Conservation (phyloP, 208 protist species). For the Leishmania major region DNA sequence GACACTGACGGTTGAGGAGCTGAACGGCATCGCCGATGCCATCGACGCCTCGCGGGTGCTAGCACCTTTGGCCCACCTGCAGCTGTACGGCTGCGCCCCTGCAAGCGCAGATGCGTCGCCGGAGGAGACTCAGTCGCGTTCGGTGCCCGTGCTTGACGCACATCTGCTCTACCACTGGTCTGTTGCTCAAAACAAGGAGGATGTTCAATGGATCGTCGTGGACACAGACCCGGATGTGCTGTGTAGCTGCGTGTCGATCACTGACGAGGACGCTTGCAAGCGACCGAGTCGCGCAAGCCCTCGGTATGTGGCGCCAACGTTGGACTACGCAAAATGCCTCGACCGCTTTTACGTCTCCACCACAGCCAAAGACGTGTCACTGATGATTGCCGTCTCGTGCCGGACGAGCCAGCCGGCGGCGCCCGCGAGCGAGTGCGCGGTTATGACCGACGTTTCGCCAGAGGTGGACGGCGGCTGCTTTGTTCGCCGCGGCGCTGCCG, state of each 20-base stretch:
- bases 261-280: background rate
- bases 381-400: slow-evolving; percentile 54
- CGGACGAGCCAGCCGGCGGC: slow-evolving; percentile 5
- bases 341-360: slow-evolving; percentile 71
- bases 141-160: slow-evolving; percentile 54
- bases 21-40: slow-evolving; percentile 46
- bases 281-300: background rate
- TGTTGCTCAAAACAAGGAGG: slow-evolving; percentile 24
- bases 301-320: slow-evolving; percentile 24
- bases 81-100: slow-evolving; percentile 50
- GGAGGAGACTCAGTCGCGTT: background rate
- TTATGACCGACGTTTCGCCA: background rate
- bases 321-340: slow-evolving; percentile 42
- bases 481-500: slow-evolving; percentile 15
- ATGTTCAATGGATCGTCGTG: slow-evolving; percentile 52
- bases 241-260: slow-evolving; percentile 20
- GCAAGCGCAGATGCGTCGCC: background rate
- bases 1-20: slow-evolving; percentile 18
- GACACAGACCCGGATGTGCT: background rate
- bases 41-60: slow-evolving; percentile 48
- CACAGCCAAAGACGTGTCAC: slow-evolving; percentile 74
- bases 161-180: slow-evolving; percentile 71
- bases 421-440: slow-evolving; percentile 1
- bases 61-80: slow-evolving; percentile 43
- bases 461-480: slow-evolving; percentile 25